Conservation (phyloP, 129 eudicot genomes). For the Oenanthe sinensis region DNA sequence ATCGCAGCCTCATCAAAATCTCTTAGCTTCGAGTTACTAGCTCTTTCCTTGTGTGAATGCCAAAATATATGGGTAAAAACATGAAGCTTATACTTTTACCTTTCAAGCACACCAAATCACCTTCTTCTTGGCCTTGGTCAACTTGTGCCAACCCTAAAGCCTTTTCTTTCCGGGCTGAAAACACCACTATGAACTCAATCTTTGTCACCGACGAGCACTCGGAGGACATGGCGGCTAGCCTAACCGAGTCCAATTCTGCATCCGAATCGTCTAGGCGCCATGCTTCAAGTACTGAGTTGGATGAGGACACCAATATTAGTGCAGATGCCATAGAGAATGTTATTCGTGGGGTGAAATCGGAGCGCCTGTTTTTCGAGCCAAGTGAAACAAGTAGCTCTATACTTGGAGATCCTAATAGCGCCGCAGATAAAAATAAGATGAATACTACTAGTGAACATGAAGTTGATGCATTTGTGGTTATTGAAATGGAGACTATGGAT, state of each 20-base stretch:
- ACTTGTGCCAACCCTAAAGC: slow-evolving; percentile 59
- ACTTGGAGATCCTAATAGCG: slow-evolving; percentile 28
- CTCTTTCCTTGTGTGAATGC: background rate
- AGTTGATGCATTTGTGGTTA: slow-evolving; percentile 12
- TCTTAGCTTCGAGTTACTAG: background rate
- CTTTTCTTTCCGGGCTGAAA: slow-evolving; percentile 65
- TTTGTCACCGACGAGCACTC: slow-evolving; percentile 5
- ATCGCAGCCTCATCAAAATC: background rate
- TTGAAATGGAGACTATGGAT: slow-evolving; percentile 61
- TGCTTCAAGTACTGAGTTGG: background rate
- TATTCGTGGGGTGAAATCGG: slow-evolving; percentile 47
- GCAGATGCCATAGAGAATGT: slow-evolving; percentile 26
- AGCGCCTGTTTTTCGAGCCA: slow-evolving; percentile 67
- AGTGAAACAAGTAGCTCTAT: slow-evolving; percentile 56
- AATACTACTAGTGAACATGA: background rate
- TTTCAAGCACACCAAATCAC: slow-evolving; percentile 24
- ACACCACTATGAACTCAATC: slow-evolving; percentile 33
- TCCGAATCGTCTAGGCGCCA: background rate
- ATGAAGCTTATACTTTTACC: slow-evolving; percentile 32
- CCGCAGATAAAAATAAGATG: slow-evolving; percentile 8
- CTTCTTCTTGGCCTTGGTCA: slow-evolving; percentile 41
- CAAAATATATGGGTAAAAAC: slow-evolving; percentile 17
- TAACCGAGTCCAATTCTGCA: background rate
- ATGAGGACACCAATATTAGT: background rate
- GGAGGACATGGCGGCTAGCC: background rate